Evolutionary conservation across 1,284 basidiomycete genomes (phyloP), one percentile per base, ranked within the genome.

Genomic region (Vanrija sp.): DNA sequence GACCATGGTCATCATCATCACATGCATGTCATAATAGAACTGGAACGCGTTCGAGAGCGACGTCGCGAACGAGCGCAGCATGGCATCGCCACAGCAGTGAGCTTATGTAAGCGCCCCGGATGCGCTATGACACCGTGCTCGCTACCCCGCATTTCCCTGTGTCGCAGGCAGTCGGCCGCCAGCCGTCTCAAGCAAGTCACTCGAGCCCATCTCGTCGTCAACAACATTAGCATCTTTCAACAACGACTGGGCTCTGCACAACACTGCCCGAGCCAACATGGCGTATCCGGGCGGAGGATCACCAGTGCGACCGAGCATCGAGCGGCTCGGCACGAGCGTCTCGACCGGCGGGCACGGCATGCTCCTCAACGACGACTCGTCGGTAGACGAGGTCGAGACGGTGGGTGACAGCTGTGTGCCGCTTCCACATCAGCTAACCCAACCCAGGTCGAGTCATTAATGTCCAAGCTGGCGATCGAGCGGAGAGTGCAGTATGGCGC

Each of bases 401-500:
- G 61, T 63, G 46, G 37, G 63, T 52, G n/a, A n/a, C n/a, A n/a
- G n/a, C n/a, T 3, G 31, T 23, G 35, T 15, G 22, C 16, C 4
- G 10, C 18, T 14, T 15, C 3, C 6, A 3, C 12, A 20, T n/a
- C n/a, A 9, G 51, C 41, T 56, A 9, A 49, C 50, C 4, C 16
- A 31, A 5, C 5, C 6, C 45, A 78, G 75, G 65, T 79, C 45
- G 76, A 78, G 47, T 68, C 67, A 38, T 56, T 80, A 10, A 70
- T 76, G 54, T 69, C 65, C 51, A 71, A 75, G 53, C 65, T 80
- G 39, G 74, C 74, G 3, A 75, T 79, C 45, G 79, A 80, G 63
- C 62, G 64, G 43, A 72, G 79, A 56, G 78, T 81, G 45, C 77
- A 78, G 52, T 79, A 79, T 64, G 80, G 80, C 6, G 80, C 80